Base-by-base conservation (phyloP, 306 rosid genomes). In the Cajanus cajan region DNA sequence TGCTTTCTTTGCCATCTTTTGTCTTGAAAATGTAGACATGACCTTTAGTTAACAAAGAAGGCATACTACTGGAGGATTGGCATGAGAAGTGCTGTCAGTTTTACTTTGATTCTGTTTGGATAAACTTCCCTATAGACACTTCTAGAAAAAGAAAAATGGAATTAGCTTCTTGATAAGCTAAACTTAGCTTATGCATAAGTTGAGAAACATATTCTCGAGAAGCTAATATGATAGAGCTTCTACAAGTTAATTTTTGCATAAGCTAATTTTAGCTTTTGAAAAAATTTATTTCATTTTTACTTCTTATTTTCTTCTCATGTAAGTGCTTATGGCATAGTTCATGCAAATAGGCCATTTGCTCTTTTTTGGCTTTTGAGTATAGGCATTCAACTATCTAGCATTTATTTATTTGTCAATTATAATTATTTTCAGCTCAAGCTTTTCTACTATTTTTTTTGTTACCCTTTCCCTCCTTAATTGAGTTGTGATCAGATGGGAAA, bases 31-130 rank as follows among this genome's bases (percentile, higher is more conserved):
- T 22, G 31, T 69, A 18, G 25, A 69, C 39, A 45, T 15, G 45
- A 45, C 15, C 71, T 81, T 66, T 37, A 31, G 44, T 71, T 25
- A 71, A 77, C 41, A 25, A 65, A 74, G 54, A 66, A 28, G 41
- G 39, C 37, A 71, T 58, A 62, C 47, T 50, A 8, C 73, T 62
- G 6, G 39, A 66, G 59, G 33, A 65, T 68, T 47, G 70, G 21
- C 68, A 14, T 64, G 57, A 36, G 40, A 77, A 37, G 7, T 71
- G 25, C 9, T 8, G 44, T 37, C 47, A 55, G 77, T 47, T 25
- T 64, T 59, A 7, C 68, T 11, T 76, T n/a, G n/a, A n/a, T n/a
- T n/a, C n/a, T n/a, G n/a, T n/a, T n/a, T n/a, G n/a, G n/a, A 28
- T 28, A 28, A 28, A 28, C 31, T 28, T 1, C 1, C 31, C 2